Percentiles rank a stretch among this genome's conserved stretches.
Conservation (phyloP, 148 eudicot species). For the Polygonum aviculare region DNA sequence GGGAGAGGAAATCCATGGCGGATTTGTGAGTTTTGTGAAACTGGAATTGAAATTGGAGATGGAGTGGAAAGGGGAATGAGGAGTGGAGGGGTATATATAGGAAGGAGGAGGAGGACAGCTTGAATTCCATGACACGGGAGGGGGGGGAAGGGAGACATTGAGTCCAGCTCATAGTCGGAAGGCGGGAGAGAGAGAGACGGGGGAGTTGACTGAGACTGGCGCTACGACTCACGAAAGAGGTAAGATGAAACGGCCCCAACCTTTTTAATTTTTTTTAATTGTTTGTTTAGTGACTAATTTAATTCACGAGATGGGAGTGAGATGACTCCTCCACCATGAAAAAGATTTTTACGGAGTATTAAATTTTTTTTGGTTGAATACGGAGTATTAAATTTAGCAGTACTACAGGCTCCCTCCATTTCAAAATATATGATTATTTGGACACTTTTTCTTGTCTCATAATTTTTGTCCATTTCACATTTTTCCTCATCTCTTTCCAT, state of each 20-base stretch:
- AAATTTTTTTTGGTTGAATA: too few species aligned
- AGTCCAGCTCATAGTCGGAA: conserved; percentile 1
- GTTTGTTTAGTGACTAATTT: neutral
- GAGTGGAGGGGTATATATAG: neutral
- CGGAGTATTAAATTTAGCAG: too few species aligned
- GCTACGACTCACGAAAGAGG: neutral
- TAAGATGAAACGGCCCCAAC: neutral
- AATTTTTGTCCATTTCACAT: too few species aligned
- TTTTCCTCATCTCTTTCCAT: too few species aligned
- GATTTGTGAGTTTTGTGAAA: neutral
- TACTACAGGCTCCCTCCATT: too few species aligned
- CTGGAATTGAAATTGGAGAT: neutral
- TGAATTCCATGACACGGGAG: neutral
- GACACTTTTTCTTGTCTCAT: too few species aligned
- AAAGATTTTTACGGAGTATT: too few species aligned
- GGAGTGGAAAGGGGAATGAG: neutral
- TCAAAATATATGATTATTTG: too few species aligned
- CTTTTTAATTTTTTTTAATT: neutral
- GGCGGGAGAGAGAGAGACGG: neutral
- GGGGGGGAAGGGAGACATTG: neutral
- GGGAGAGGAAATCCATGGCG: neutral
- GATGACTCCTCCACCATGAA: neutral
- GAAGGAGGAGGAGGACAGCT: conserved; percentile 1
- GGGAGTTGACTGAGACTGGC: conserved; percentile 1
- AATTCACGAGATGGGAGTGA: neutral